phyloP scores from a whole-genome alignment of 495 filamentous ascomycete species.

The Venustampulla echinocandica region DNA sequence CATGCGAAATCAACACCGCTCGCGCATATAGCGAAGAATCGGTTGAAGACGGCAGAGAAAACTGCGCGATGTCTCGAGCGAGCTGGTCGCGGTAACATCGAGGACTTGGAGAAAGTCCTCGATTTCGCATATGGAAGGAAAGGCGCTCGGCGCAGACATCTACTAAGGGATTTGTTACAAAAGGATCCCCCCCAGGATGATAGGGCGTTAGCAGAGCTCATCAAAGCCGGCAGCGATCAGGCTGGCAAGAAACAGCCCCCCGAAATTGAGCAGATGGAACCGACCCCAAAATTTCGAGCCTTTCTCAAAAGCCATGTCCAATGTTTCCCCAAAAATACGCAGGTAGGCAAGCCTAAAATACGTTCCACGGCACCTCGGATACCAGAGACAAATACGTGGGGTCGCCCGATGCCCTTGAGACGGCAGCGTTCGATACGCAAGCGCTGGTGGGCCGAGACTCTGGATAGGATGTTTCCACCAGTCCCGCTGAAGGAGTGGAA shows the following conservation, averaged over 20 bases:
- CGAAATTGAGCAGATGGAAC: background rate
- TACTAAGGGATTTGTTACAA: conserved; percentile 26
- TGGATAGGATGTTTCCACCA: conserved; percentile 60
- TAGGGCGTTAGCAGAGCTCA: background rate
- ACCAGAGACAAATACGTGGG: conserved; percentile 57
- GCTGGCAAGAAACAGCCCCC: background rate
- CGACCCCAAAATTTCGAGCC: conserved; percentile 12
- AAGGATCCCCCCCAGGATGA: background rate
- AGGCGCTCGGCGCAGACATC: conserved; percentile 56
- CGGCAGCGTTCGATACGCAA: conserved; percentile 49
- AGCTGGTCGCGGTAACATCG: conserved; percentile 56
- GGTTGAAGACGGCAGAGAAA: conserved; percentile 27
- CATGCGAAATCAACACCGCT: conserved; percentile 5
- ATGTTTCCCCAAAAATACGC: conserved; percentile 12
- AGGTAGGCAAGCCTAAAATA: conserved; percentile 27
- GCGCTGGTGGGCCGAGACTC: conserved; percentile 48
- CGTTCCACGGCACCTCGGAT: too few species aligned
- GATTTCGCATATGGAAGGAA: conserved; percentile 62
- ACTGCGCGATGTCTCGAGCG: conserved; percentile 36
- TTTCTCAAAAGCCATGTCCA: conserved; percentile 23
- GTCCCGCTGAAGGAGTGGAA: conserved; percentile 58
- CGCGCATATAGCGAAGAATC: too few species aligned
- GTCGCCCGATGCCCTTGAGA: conserved; percentile 41
- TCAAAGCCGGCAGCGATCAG: background rate
- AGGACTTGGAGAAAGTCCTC: conserved; percentile 56